Base-by-base conservation (phyloP, 345 rosid genomes). In the Clarkia xantiana region DNA sequence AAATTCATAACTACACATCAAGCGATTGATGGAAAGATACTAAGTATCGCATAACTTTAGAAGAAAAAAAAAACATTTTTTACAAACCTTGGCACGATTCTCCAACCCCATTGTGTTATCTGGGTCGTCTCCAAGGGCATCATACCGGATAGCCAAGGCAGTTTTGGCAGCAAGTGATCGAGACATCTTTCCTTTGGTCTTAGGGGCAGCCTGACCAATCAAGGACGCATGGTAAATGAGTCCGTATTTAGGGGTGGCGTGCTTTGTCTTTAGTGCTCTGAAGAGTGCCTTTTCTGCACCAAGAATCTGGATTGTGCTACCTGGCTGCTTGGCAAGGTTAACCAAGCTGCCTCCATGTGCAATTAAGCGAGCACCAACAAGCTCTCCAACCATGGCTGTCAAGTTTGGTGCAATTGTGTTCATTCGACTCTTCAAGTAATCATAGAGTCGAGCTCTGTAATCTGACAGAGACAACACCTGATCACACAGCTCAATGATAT, bases 261-360 rank as follows among this genome's bases (percentile, higher is more conserved):
- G 97, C 51, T 89, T 89, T 49, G 94, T 82, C 75, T 86, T 90
- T 40, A 86, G 64, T 23, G 97, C 97, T 71, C 97, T 77, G 65
- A 86, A 90, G 15, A 82, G 76, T 49, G 97, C 97, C 58, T 86
- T 86, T 58, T 86, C 91, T 0, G 97, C 97, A 43, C 95, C 97
- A 54, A 90, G 91, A 57, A 86, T 83, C 80, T 86, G 97, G 65
- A 86, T 65, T 0, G 87, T 86, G 70, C 96, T 86, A 12, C 98
- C 96, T 41, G 96, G 96, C 64, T 83, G 93, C 76, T 86, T 91
- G 11, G 93, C 75, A 18, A 91, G 94, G 70, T 86, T 91, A 66
- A 86, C 42, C 66, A 86, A 78, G 69, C 97, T 84, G 47, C 96
- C 96, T 0, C 96, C 98, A 49, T 86, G 96, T n/a, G 96, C 93